Base-by-base conservation (phyloP, 495 filamentous ascomycete genomes). In the Viridothelium virens region DNA sequence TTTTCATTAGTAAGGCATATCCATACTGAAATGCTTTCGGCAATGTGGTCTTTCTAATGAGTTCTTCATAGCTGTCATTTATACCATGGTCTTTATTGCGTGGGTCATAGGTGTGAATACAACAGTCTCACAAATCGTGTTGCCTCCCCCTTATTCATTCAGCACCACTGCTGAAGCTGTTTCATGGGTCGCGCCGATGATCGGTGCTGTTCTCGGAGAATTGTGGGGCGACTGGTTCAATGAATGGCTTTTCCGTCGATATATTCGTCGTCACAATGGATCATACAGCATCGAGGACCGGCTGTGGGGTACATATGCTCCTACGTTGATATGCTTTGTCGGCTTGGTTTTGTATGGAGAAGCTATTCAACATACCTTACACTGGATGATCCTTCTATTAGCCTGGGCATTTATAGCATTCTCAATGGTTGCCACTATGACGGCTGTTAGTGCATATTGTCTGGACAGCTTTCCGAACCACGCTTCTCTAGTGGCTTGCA, bases 391-490 rank as follows among this genome's bases (percentile, higher is more conserved):
- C 5, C 9, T 74, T 10, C 63, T 61, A 0, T 61, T 74, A 36
- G 72, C 66, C 18, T 74, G 72, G 69, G 71, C 63, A 48, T 41
- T 73, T 14, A 66, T 70, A 33, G 38, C 34, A n/a, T 73, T 74
- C 63, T 33, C 59, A 2, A 68, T 64, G 25, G 34, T 74, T 14
- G 69, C 46, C 2, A 63, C 66, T 7, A 74, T 64, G n/a, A 64
- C 64, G 3, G 72, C 67, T n/a, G 63, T 73, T 63, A 66, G 50
- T 37, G 72, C 72, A 10, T 74, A 74, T 63, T 53, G 72, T 2
- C 72, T 81, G 6, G 80, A 81, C 62, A 76, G 74, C 67, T 82
- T 78, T 63, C 80, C 80, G 5, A 61, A 74, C 4, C 75, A 79
- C 53, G 71, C 78, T 0, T 78, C 79, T 0, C 70, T 77, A 7